A percentile compares a stretch with the other conserved stretches of the same genome.
Evolutionary conservation across 345 rosid species (phyloP).

Genomic region (Sisymbrium irio): DNA sequence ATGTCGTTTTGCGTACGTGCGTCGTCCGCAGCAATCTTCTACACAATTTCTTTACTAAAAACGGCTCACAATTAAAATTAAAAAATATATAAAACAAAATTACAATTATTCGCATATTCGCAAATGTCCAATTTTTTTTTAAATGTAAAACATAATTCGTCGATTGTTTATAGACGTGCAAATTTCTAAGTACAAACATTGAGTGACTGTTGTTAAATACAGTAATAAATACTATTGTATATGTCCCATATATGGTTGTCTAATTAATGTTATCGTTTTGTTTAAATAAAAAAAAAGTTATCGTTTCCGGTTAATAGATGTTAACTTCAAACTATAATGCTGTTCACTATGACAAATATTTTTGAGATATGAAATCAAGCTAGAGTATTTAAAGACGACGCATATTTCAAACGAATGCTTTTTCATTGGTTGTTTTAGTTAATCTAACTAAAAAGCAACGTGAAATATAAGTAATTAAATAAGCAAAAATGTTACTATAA

Average conservation of each 20-base stretch:
- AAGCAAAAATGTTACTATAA: too few relatives aligned
- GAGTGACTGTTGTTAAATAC: neutral
- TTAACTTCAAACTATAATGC: neutral
- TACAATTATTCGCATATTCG: conserved; percentile 6
- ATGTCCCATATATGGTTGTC: neutral
- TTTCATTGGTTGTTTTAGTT: neutral
- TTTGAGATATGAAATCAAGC: too few relatives aligned
- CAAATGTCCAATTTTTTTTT: conserved; percentile 1
- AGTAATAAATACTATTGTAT: too few relatives aligned
- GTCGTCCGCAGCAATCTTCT: conserved; percentile 1
- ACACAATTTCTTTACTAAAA: neutral
- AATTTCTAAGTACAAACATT: neutral
- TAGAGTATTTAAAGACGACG: neutral
- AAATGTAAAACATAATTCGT: neutral
- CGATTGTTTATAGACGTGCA: neutral
- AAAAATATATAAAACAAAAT: neutral
- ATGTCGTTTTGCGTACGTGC: conserved; percentile 23
- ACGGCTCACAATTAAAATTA: neutral
- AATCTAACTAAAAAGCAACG: neutral
- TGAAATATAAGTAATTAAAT: too few relatives aligned
- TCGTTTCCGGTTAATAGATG: neutral
- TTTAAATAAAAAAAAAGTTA: too few relatives aligned
- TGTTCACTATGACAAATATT: too few relatives aligned
- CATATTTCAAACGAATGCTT: neutral
- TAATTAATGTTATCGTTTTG: neutral